Evolutionary conservation across 305 asterid genomes (phyloP).

Genomic region (Caryopteris hybrid): DNA sequence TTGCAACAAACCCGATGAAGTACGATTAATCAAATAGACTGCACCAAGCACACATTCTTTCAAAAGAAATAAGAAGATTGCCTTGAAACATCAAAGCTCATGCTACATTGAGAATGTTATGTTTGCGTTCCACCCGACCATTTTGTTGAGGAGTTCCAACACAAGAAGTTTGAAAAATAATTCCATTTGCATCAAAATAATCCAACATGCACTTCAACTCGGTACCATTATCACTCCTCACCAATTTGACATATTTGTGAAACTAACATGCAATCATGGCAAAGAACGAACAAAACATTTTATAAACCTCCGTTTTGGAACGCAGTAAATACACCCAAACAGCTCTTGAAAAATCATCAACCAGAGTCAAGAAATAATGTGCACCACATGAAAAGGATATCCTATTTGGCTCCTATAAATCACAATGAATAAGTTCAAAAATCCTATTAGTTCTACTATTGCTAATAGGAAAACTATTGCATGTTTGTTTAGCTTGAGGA

Average conservation of each 20-base stretch:
- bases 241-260: too few relatives aligned
- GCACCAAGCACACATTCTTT: too few relatives aligned
- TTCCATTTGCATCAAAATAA: not conserved
- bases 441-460: not conserved
- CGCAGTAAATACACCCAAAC: not conserved
- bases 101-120: too few relatives aligned
- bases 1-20: not conserved
- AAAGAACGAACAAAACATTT: too few relatives aligned
- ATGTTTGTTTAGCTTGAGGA: not conserved
- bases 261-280: not conserved
- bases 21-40: not conserved
- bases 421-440: not conserved
- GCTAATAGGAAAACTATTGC: not conserved
- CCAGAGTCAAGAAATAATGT: not conserved
- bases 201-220: not conserved
- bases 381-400: not conserved
- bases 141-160: not conserved
- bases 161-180: not conserved
- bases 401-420: not conserved
- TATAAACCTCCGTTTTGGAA: not conserved
- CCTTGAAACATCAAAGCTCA: too few relatives aligned
- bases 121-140: not conserved
- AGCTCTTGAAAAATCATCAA: not conserved
- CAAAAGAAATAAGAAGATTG: too few relatives aligned
- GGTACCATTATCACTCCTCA: not conserved